Percentiles rank a stretch among this genome's conserved stretches.
Evolutionary conservation across 441 rosid species (phyloP).

Genomic region (Capsella rubella): DNA sequence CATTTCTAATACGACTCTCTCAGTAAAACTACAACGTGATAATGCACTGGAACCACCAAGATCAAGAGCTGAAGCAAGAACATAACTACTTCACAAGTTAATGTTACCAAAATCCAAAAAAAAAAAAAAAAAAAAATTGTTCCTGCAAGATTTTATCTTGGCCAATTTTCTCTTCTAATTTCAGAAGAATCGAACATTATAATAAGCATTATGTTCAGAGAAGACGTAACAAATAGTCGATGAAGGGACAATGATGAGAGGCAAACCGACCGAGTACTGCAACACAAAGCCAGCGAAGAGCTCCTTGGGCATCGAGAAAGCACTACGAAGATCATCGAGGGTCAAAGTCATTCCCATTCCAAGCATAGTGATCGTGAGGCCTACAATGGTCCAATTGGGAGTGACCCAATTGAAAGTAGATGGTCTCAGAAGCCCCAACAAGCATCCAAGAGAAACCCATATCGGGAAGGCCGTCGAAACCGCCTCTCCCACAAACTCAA

Average conservation of each 20-base stretch:
- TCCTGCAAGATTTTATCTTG: slow-evolving; percentile 10
- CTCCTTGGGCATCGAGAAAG: slow-evolving; percentile 85
- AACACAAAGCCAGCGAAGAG: slow-evolving; percentile 72
- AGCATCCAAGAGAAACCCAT: slow-evolving; percentile 86
- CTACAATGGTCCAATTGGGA: slow-evolving; percentile 67
- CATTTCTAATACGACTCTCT: neutral
- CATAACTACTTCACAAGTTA: slow-evolving; percentile 21
- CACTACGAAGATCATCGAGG: slow-evolving; percentile 79
- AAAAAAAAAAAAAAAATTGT: neutral
- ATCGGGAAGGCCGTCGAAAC: slow-evolving; percentile 81
- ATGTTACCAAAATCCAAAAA: slow-evolving; percentile 20
- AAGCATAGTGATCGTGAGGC: slow-evolving; percentile 79
- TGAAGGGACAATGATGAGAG: neutral
- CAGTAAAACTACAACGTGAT: neutral
- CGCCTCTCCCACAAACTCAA: slow-evolving; percentile 67
- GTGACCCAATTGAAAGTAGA: slow-evolving; percentile 74
- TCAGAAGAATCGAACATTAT: neutral
- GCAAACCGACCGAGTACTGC: slow-evolving; percentile 75
- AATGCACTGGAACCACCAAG: slow-evolving; percentile 5
- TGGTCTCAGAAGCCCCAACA: slow-evolving; percentile 72
- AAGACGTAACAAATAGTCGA: neutral
- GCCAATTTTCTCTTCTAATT: neutral
- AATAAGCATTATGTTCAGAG: neutral
- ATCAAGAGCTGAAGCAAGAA: slow-evolving; percentile 9
- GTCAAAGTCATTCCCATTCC: slow-evolving; percentile 97